These are phyloP conservation scores for Poa pratensis DNA, from an alignment of 176 grass and related monocot species.

Conservation along the genomic window DNA sequence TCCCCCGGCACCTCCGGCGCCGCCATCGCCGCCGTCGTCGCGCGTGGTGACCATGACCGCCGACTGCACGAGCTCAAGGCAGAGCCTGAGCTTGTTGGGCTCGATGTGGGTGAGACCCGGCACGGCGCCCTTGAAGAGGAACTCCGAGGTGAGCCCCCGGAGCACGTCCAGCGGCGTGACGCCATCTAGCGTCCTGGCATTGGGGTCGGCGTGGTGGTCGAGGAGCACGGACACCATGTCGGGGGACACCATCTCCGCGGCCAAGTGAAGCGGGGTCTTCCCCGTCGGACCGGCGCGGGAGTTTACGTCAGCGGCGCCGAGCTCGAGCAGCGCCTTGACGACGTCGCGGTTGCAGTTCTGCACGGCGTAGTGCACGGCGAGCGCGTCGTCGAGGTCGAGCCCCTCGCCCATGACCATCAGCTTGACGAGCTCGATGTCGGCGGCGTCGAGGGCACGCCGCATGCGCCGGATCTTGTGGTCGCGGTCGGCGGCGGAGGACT, in stretches of 20 bases:
- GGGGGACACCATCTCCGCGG: constrained; percentile 89
- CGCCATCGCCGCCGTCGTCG: constrained; percentile 55
- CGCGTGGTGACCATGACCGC: constrained; percentile 85
- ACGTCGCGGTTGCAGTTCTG: constrained; percentile 91
- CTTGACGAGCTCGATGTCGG: constrained; percentile 99
- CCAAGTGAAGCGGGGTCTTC: constrained; percentile 82
- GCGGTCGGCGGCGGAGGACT: constrained; percentile 54
- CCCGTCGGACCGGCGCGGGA: constrained; percentile 75
- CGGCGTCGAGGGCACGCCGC: constrained; percentile 83
- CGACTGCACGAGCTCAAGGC: constrained; percentile 95
- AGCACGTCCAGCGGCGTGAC: constrained; percentile 89
- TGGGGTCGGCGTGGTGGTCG: constrained; percentile 95
- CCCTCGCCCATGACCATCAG: constrained; percentile 99
- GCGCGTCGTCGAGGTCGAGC: constrained; percentile 91
- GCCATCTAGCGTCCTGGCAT: constrained; percentile 78
- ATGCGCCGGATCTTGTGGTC: constrained; percentile 96
- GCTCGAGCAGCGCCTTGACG: constrained; percentile 97
- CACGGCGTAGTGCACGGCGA: constrained; percentile 93
- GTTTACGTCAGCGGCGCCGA: constrained; percentile 96
- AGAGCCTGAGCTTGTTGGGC: constrained; percentile 95
- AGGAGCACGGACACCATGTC: constrained; percentile 98
- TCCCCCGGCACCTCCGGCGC: constrained; percentile 32
- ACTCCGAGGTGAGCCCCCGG: constrained; percentile 91
- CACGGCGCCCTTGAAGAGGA: constrained; percentile 98
- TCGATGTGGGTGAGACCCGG: constrained; percentile 91